Conservation (phyloP, 2,329 filamentous ascomycete species). For the Stagonosporopsis vannaccii region DNA sequence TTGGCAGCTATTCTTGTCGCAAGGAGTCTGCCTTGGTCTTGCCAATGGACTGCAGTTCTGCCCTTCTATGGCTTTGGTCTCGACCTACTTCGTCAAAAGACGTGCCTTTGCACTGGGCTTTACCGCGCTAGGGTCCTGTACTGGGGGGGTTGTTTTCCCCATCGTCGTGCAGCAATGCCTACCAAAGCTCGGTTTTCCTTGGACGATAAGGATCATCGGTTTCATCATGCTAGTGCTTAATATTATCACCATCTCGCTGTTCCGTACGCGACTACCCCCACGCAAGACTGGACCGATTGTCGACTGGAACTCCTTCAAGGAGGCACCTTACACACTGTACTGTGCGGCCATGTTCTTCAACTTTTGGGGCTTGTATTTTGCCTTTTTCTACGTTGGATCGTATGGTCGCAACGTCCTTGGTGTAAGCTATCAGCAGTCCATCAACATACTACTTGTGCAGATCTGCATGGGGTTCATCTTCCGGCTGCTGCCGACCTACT, state of each 20-base stretch:
- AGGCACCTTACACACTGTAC: slow-evolving; percentile 50
- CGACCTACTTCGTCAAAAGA: slow-evolving; percentile 46
- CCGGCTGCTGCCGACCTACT: slow-evolving; percentile 57
- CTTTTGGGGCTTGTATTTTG: slow-evolving; percentile 52
- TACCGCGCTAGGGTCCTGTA: slow-evolving; percentile 37
- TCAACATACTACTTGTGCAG: slow-evolving; percentile 64
- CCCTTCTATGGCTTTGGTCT: slow-evolving; percentile 63
- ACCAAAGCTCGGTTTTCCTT: slow-evolving; percentile 58
- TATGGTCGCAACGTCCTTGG: slow-evolving; percentile 55
- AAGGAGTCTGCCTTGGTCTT: slow-evolving; percentile 65
- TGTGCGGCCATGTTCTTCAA: slow-evolving; percentile 47
- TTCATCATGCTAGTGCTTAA: slow-evolving; percentile 62
- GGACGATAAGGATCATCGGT: slow-evolving; percentile 68
- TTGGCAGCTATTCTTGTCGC: slow-evolving; percentile 51
- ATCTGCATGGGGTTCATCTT: slow-evolving; percentile 58
- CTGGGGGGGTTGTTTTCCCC: slow-evolving; percentile 43
- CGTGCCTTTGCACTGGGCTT: slow-evolving; percentile 42
- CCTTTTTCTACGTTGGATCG: slow-evolving; percentile 55
- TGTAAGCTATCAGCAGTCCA: slow-evolving; percentile 58
- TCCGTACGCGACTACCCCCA: slow-evolving; percentile 50
- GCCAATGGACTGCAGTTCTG: slow-evolving; percentile 60
- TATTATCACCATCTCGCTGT: slow-evolving; percentile 43
- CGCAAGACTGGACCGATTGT: slow-evolving; percentile 52
- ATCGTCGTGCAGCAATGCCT: slow-evolving; percentile 44
- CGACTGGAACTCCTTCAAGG: slow-evolving; percentile 52